A percentile compares a stretch with the other conserved stretches of the same genome.
phyloP scores from a whole-genome alignment of 257 asterid species.

The Striga asiatica region DNA sequence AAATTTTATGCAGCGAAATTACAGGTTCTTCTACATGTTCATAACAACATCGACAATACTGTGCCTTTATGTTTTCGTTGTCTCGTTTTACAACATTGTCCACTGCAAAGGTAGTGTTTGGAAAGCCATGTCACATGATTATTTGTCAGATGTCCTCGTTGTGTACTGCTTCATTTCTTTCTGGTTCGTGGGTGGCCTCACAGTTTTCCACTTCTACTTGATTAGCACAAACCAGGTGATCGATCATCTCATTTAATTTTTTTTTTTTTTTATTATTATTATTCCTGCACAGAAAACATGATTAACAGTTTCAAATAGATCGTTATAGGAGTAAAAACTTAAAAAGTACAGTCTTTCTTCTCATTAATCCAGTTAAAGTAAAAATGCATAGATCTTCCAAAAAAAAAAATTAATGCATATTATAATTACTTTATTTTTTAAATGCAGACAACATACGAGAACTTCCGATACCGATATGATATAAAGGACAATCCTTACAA shows the following conservation, averaged over 20 bases:
- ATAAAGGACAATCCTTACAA: conserved; percentile 81
- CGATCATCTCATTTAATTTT: no score
- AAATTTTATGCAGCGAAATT: conserved; percentile 61
- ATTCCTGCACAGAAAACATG: no score
- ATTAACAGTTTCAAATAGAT: no score
- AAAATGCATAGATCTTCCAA: no score
- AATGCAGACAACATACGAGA: conserved; percentile 89
- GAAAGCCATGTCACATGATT: conserved; percentile 48
- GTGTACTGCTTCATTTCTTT: conserved; percentile 71
- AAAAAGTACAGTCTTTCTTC: no score
- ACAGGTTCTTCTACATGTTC: conserved; percentile 80
- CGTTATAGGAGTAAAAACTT: no score
- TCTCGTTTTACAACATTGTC: conserved; percentile 58
- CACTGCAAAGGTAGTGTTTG: conserved; percentile 33
- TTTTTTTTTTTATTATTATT: background rate
- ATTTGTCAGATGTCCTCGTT: conserved; percentile 59
- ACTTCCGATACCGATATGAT: conserved; percentile 72
- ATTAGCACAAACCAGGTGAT: conserved; percentile 75
- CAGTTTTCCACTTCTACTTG: conserved; percentile 73
- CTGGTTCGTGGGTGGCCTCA: conserved; percentile 93
- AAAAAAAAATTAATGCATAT: no score
- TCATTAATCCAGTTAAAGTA: no score
- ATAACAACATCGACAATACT: conserved; percentile 66
- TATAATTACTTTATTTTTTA: background rate
- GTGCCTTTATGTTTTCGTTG: conserved; percentile 46